Conservation (phyloP, 257 asterid genomes). For the Solanum chiquidenum region DNA sequence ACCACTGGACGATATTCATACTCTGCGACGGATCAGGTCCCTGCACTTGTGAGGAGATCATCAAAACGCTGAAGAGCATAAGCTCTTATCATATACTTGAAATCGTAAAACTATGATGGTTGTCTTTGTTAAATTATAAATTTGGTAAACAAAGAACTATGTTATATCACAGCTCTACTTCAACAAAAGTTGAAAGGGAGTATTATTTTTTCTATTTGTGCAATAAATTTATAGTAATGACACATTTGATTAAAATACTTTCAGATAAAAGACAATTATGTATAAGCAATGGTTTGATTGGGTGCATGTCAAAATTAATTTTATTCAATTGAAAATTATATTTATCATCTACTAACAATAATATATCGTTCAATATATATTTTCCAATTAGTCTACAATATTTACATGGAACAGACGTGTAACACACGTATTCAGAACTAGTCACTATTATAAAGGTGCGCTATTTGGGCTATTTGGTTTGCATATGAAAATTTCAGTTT, state of each 20-base stretch:
- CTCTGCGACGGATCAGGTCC: too few relatives aligned
- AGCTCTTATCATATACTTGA: not conserved
- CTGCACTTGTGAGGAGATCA: too few relatives aligned
- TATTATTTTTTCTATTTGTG: not conserved
- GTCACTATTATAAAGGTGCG: not conserved
- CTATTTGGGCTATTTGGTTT: not conserved
- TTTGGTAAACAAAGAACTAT: not conserved
- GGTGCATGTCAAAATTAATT: not conserved
- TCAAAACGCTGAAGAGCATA: too few relatives aligned
- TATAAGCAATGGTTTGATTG: not conserved
- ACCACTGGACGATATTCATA: too few relatives aligned
- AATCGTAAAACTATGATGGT: not conserved
- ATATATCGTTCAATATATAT: not conserved
- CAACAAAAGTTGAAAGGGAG: not conserved
- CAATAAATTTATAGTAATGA: not conserved
- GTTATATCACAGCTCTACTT: too few relatives aligned
- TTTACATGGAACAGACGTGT: not conserved
- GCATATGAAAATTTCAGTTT: not conserved
- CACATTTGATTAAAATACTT: not conserved
- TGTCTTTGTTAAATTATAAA: not conserved
- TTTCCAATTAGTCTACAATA: too few relatives aligned
- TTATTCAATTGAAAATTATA: not conserved
- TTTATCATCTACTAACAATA: too few relatives aligned
- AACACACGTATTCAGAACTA: not conserved
- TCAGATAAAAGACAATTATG: not conserved